Evolutionary conservation across 805 yeast genomes (phyloP), one percentile per base, ranked within the genome.

Genomic region (Candida xiaguanensis): DNA sequence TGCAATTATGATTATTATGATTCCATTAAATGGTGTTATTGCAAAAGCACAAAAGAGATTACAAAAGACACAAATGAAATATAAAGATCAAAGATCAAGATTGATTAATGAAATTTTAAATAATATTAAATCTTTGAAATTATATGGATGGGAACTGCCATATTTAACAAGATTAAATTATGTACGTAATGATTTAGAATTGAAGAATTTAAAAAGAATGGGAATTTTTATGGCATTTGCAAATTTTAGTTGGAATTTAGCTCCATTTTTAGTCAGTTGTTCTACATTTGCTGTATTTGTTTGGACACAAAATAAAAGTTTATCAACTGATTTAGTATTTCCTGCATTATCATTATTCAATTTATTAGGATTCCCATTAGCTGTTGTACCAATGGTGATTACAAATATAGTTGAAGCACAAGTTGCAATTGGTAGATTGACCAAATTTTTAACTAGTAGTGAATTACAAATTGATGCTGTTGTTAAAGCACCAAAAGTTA

Each of bases 91-190:
- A 58, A 81, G 99, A 69, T 85, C 96, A 8, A 80, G 96, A 49
- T 69, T 90, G 31, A 84, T 88, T 40, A 80, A 87, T 45, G 97
- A 91, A 58, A 85, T 91, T 40, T 72, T 91, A 58, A 87, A 86
- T 59, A 91, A 90, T 55, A 87, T 93, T 59, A 91, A 89, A 65
- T 87, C 96, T 9, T 71, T 93, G 58, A 93, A 93, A 59, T 72
- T 95, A 36, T 93, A 93, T 55, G 95, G 95, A 2, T 93, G 99
- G 99, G 99, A 93, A 64, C 66, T 59, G 23, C 95, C 98, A 3
- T 89, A 87, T 58, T 76, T 78, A 53, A 74, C 72, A 20, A 84
- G 83, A 51, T 70, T 95, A 42, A 77, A 78, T 47, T 66, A 80
- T 53, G 95, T 91, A 16, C 83, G 99, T 74, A 88, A 91, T 56